Evolutionary conservation across 2,329 filamentous ascomycete genomes (phyloP).

Genomic region (Penicillium palitans): DNA sequence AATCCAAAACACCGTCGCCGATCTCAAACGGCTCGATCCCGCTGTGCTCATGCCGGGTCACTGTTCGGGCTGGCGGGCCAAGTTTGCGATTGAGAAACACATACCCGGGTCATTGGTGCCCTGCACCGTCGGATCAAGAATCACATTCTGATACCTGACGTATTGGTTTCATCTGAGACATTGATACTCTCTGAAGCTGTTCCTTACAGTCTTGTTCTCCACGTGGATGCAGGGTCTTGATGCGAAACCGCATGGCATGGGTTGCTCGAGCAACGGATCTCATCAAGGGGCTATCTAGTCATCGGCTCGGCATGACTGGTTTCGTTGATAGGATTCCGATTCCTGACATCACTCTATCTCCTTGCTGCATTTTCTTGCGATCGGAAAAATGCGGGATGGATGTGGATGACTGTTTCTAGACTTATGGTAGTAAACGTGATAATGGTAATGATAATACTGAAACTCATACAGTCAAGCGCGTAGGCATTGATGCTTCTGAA

Average conservation of each 20-base stretch:
- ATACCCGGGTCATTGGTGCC: constrained; percentile 55
- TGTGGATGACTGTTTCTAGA: not conserved
- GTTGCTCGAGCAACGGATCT: constrained; percentile 18
- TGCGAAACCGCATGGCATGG: constrained; percentile 11
- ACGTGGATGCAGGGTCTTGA: constrained; percentile 20
- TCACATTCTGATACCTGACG: constrained; percentile 32
- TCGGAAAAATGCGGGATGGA: constrained; percentile 14
- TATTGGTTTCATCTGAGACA: not conserved
- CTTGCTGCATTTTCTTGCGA: constrained; percentile 22
- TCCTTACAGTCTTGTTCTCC: constrained; percentile 19
- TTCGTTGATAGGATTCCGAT: constrained; percentile 4
- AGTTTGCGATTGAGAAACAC: constrained; percentile 53
- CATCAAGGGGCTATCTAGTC: constrained; percentile 12
- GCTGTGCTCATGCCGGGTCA: constrained; percentile 56
- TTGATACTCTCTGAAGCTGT: not conserved
- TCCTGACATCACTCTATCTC: constrained; percentile 10
- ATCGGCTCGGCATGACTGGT: constrained; percentile 16
- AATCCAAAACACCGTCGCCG: constrained; percentile 49
- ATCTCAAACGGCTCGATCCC: constrained; percentile 50
- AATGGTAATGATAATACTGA: not conserved
- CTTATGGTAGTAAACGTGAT: not conserved
- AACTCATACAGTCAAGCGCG: not conserved
- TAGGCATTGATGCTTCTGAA: not conserved
- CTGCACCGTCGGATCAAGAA: constrained; percentile 52
- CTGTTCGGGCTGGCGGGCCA: constrained; percentile 58